Evolutionary conservation across 345 rosid genomes (phyloP).

Genomic region (Streptanthus diversifolius): DNA sequence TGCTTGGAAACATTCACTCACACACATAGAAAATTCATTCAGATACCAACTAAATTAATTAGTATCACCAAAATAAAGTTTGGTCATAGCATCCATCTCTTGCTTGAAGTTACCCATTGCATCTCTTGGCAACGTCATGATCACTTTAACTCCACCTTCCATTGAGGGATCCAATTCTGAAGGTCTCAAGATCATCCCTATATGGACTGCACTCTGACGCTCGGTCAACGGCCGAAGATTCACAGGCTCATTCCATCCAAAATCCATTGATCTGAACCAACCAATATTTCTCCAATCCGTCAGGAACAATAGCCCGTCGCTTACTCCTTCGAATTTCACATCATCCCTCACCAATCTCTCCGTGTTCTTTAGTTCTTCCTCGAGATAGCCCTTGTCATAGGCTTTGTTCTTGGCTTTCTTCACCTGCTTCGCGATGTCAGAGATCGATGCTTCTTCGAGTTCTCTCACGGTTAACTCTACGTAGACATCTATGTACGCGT

Average conservation of each 20-base stretch:
- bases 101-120: not conserved
- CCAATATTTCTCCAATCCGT: slow-evolving; percentile 43
- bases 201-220: not conserved
- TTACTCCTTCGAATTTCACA: slow-evolving; percentile 21
- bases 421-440: slow-evolving; percentile 25
- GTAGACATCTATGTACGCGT: slow-evolving; percentile 36
- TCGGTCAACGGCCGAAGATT: slow-evolving; percentile 30
- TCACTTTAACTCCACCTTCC: slow-evolving; percentile 33
- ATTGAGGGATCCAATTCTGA: slow-evolving; percentile 14
- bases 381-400: not conserved
- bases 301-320: slow-evolving; percentile 29
- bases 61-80: not conserved
- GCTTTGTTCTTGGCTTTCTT: slow-evolving; percentile 12
- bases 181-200: not conserved
- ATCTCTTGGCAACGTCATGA: not conserved
- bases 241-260: slow-evolving; percentile 42
- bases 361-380: not conserved
- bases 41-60: not conserved
- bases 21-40: not conserved
- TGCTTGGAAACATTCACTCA: not conserved
- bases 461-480: slow-evolving; percentile 30
- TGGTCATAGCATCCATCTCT: not conserved
- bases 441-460: slow-evolving; percentile 35
- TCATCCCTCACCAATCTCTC: slow-evolving; percentile 23
- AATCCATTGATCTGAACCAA: slow-evolving; percentile 26